Percentiles rank a stretch among this genome's conserved stretches.
phyloP scores from a whole-genome alignment of 139 green algal species.

The Ostreobium quekettii region DNA sequence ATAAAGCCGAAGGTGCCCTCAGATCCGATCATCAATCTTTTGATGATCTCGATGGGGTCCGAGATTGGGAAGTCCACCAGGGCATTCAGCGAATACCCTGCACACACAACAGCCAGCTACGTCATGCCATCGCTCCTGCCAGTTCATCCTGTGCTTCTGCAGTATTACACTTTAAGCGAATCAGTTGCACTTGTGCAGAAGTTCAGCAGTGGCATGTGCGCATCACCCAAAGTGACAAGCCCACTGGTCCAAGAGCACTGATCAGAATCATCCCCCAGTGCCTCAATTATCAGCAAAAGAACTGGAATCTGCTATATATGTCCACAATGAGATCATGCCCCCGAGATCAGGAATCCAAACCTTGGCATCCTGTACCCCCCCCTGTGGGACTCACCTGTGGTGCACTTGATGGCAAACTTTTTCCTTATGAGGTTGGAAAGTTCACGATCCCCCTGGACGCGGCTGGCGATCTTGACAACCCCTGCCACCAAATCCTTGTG shows the following conservation, averaged over 20 bases:
- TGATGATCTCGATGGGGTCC: constrained; percentile 94
- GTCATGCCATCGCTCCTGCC: no score
- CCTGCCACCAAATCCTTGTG: constrained; percentile 67
- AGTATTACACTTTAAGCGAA: no score
- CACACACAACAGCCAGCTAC: no score
- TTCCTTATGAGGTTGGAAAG: constrained; percentile 81
- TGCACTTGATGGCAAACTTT: constrained; percentile 99
- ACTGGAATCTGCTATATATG: no score
- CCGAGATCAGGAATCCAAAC: background rate
- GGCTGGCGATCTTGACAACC: constrained; percentile 57
- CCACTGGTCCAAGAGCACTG: no score
- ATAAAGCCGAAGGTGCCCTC: constrained; percentile 95
- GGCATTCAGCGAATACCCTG: constrained; percentile 79
- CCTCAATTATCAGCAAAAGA: no score
- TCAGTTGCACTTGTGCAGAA: no score
- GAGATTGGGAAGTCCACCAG: constrained; percentile 86
- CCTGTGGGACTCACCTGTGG: constrained; percentile 56
- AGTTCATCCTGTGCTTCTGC: no score
- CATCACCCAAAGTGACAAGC: no score
- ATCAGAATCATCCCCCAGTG: no score
- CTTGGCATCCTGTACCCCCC: background rate
- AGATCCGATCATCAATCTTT: constrained; percentile 77
- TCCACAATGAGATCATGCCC: no score
- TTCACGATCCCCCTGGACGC: constrained; percentile 71
- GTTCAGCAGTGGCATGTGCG: no score